These are phyloP conservation scores for Coemansia guatemalensis DNA, from an alignment of 192 early-diverging fungal genomes.

Conservation along the genomic window DNA sequence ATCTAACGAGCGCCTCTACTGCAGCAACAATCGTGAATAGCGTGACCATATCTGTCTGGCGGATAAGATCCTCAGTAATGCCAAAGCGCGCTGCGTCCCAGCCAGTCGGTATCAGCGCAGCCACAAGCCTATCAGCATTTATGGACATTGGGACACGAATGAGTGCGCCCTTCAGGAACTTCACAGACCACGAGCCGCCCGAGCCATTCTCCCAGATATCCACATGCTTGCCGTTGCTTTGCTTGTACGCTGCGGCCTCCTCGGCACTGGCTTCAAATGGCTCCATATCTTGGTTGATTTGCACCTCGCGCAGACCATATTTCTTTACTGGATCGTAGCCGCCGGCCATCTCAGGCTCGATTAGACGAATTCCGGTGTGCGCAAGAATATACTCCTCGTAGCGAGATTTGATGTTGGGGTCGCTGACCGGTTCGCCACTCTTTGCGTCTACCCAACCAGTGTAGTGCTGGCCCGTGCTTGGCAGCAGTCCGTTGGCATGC, in stretches of 20 bases:
- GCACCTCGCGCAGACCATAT: slow-evolving; percentile 82
- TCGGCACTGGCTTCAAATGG: slow-evolving; percentile 86
- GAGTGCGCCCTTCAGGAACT: slow-evolving; percentile 82
- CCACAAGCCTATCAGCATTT: slow-evolving; percentile 74
- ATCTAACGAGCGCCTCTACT: slow-evolving; percentile 85
- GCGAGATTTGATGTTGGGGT: slow-evolving; percentile 84
- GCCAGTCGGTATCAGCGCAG: slow-evolving; percentile 89
- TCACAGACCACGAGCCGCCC: slow-evolving; percentile 70
- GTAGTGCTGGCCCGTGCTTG: slow-evolving; percentile 18
- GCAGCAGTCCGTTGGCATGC: slow-evolving; percentile 54
- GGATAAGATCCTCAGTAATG: slow-evolving; percentile 85
- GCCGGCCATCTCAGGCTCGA: slow-evolving; percentile 83
- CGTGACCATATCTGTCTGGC: slow-evolving; percentile 85
- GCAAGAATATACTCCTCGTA: slow-evolving; percentile 88
- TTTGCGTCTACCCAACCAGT: slow-evolving; percentile 89
- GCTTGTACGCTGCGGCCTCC: slow-evolving; percentile 82
- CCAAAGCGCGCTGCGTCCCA: slow-evolving; percentile 90
- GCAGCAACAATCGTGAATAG: slow-evolving; percentile 82
- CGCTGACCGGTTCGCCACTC: slow-evolving; percentile 81
- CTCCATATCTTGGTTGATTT: slow-evolving; percentile 83
- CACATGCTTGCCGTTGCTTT: slow-evolving; percentile 77
- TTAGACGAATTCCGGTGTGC: slow-evolving; percentile 59
- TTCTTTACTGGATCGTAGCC: slow-evolving; percentile 90
- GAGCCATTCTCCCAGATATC: slow-evolving; percentile 49
- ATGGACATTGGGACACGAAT: slow-evolving; percentile 87